phyloP scores from a whole-genome alignment of 805 yeast species.

The Yarrowia hollandica region DNA sequence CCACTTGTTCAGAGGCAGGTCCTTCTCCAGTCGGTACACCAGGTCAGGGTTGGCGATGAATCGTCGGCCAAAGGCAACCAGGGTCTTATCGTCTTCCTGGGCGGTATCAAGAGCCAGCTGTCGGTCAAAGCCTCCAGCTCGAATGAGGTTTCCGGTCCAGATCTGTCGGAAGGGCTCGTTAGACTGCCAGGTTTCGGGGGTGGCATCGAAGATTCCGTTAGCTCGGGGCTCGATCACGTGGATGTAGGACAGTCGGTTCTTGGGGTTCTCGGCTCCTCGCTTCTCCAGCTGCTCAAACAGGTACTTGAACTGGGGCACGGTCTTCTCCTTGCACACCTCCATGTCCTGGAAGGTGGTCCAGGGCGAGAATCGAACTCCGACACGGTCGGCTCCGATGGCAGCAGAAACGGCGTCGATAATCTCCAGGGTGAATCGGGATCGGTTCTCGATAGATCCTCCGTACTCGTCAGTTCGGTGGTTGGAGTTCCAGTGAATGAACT shows the following conservation, averaged over 20 bases:
- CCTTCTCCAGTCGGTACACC: slow-evolving; percentile 47
- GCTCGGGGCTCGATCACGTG: slow-evolving; percentile 45
- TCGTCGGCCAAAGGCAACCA: slow-evolving; percentile 50
- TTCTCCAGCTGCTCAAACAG: slow-evolving; percentile 46
- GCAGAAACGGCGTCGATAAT: slow-evolving; percentile 49
- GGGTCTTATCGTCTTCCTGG: slow-evolving; percentile 34
- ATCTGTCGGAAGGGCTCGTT: slow-evolving; percentile 39
- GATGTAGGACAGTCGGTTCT: slow-evolving; percentile 44
- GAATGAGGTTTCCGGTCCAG: slow-evolving; percentile 49
- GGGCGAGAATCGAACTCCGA: slow-evolving; percentile 48
- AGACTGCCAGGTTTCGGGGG: slow-evolving; percentile 29
- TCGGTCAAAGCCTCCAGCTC: slow-evolving; percentile 44
- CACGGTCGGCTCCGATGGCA: slow-evolving; percentile 50
- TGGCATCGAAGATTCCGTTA: slow-evolving; percentile 36
- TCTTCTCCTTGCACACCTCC: slow-evolving; percentile 29
- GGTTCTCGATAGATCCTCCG: slow-evolving; percentile 62
- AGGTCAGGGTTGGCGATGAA: slow-evolving; percentile 61
- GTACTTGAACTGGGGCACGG: slow-evolving; percentile 43
- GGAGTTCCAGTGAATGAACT: slow-evolving; percentile 48
- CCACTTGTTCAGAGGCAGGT: slow-evolving; percentile 47
- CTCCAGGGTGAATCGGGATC: slow-evolving; percentile 53
- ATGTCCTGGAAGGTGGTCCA: slow-evolving; percentile 32
- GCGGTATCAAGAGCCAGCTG: slow-evolving; percentile 35
- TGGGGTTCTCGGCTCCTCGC: slow-evolving; percentile 41
- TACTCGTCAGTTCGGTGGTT: slow-evolving; percentile 60